These are phyloP conservation scores for Lagenidium giganteum DNA, from an alignment of 352 stramenopile species.

Conservation along the genomic window DNA sequence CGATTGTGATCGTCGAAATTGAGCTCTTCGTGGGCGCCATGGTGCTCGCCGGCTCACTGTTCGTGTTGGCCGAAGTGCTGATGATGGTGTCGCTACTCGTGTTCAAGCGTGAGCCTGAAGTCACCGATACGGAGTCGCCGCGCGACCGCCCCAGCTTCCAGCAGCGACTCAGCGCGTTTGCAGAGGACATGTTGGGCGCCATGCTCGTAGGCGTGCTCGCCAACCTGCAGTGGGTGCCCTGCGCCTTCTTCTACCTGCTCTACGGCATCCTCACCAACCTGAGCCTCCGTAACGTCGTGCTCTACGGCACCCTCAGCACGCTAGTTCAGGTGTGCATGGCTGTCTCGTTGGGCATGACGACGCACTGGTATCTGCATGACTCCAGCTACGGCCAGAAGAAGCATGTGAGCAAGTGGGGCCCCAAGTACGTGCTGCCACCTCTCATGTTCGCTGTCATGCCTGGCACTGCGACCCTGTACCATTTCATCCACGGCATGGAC, in stretches of 20 bases:
- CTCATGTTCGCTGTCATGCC: slow-evolving; percentile 33
- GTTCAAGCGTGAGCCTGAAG: slow-evolving; percentile 24
- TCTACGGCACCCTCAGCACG: slow-evolving; percentile 32
- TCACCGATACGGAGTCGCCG: background rate
- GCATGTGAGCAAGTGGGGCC: slow-evolving; percentile 37
- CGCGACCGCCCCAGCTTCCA: slow-evolving; percentile 6
- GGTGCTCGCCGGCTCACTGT: slow-evolving; percentile 50
- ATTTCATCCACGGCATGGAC: slow-evolving; percentile 43
- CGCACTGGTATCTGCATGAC: slow-evolving; percentile 54
- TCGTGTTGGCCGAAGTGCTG: slow-evolving; percentile 60
- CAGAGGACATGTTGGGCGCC: slow-evolving; percentile 47
- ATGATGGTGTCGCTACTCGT: slow-evolving; percentile 84
- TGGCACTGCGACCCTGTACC: slow-evolving; percentile 33
- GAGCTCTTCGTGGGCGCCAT: slow-evolving; percentile 77
- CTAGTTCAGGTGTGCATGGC: slow-evolving; percentile 53
- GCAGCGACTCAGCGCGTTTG: slow-evolving; percentile 31
- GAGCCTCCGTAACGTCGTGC: slow-evolving; percentile 18
- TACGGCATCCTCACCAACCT: slow-evolving; percentile 48
- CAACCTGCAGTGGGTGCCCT: slow-evolving; percentile 68
- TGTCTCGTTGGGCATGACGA: slow-evolving; percentile 45
- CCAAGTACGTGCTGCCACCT: slow-evolving; percentile 53
- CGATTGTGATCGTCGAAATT: slow-evolving; percentile 69
- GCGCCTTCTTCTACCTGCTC: slow-evolving; percentile 40
- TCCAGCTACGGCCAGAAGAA: slow-evolving; percentile 37
- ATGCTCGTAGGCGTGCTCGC: slow-evolving; percentile 42